Base-by-base conservation (phyloP, 192 early-diverging fungal species). In the Geranomyces variabilis region DNA sequence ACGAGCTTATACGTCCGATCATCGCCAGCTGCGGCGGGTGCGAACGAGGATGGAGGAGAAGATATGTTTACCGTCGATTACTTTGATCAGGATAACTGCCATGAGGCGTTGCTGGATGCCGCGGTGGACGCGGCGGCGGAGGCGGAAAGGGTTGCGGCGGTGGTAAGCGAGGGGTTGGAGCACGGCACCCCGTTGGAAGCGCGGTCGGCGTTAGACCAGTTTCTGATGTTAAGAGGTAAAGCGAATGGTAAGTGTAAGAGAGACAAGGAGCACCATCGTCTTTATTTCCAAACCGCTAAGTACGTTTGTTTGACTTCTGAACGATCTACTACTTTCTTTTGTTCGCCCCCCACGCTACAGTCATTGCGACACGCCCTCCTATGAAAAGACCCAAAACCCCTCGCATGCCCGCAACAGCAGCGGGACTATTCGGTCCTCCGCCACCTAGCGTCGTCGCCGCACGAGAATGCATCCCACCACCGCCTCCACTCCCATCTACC, bases 151-250 rank as follows among this genome's bases (percentile, higher is more conserved):
- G 63, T 64, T 24, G 58, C 7, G 22, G 58, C 7, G 30, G 31
- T 7, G 17, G 4, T 17, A 26, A 7, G 31, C 17, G 28, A 30
- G 58, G 2, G 30, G 6, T 60, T 31, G 58, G 28, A 4, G 33
- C 4, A 12, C 10, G 4, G 15, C 17, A 10, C 62, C 28, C 47
- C 66, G 51, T 59, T 60, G 33, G 62, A 33, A 43, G 68, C 24
- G 21, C 29, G 44, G 58, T 21, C 31, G 1, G 62, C 56, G 7
- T 58, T 70, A 41, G 56, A 70, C 22, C 31, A 70, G 31, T 70
- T 70, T 70, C 19, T 70, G 68, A 5, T n/a, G 15, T 60, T 60
- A n/a, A 22, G 68, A 12, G 58, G 55, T 14, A 60, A 60, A 60
- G 28, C 22, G 31, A 17, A 60, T 26, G 17, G 28, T 60, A 31